Base-by-base conservation (phyloP, 805 yeast genomes). In the Wickerhamiella bombiphila region DNA sequence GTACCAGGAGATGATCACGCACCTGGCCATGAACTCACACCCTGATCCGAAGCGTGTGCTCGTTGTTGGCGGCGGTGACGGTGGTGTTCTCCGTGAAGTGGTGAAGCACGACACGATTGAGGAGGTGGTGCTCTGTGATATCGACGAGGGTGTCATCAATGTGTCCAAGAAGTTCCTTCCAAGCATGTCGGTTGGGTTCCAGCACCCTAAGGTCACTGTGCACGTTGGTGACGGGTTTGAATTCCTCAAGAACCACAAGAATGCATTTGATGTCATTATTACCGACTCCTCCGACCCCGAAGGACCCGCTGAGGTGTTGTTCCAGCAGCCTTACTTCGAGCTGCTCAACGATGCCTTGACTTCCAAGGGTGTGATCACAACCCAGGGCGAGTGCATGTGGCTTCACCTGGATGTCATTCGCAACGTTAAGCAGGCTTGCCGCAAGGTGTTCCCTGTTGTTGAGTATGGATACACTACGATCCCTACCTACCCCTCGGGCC, bases 1-100 rank as follows among this genome's bases (percentile, higher is more conserved):
- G 46, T 88, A 86, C 69, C 98, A 91, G 66, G 98, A 88, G 65
- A 91, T 88, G 97, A 88, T 88, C 60, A 67, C 96, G 29, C 96
- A 88, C 63, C 69, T 91, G 54, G 94, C 94, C 5, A 55, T 91
- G 61, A 80, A 78, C 72, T 75, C 91, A 38, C 97, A 91, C 64
- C 86, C 94, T 52, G 76, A 81, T 65, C 97, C 97, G 41, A 82
- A 81, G 69, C 77, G 70, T 52, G 96, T 93, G 18, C 68, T 88
- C 40, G 97, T 88, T 46, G 80, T 88, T 55, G 98, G 98, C 42
- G 98, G 98, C 47, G 98, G 98, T 55, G 98, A 88, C 60, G 98
- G 98, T 52, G 97, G 97, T 62, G 97, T 88, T 37, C 70, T 88
- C 54, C 75, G 97, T 64, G 97, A 88, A 63, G 70, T 86, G 55